Evolutionary conservation across 2,329 filamentous ascomycete species (phyloP).

Genomic region (Ophiognomonia clavigignenti-juglandacearum): DNA sequence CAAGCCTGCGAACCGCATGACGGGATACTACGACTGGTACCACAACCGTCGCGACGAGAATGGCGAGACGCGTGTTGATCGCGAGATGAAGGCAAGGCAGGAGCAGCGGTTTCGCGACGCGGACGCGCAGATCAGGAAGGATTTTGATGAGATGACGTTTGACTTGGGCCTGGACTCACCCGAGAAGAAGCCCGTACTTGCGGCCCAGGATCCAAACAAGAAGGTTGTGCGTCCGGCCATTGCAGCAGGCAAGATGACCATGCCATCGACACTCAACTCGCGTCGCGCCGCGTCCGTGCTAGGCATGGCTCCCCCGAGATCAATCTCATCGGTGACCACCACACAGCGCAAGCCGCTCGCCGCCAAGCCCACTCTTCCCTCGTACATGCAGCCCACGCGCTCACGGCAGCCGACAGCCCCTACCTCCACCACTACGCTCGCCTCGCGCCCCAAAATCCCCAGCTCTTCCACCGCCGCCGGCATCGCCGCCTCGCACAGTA

Average conservation of each 20-base stretch:
- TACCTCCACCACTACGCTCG: slow-evolving; percentile 22
- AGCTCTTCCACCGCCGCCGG: slow-evolving; percentile 53
- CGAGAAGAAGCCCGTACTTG: slow-evolving; percentile 30
- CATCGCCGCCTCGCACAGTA: slow-evolving; percentile 68
- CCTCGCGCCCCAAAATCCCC: slow-evolving; percentile 31
- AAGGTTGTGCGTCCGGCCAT: slow-evolving; percentile 10
- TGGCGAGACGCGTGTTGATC: slow-evolving; percentile 58
- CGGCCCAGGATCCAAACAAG: slow-evolving; percentile 14
- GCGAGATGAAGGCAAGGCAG: slow-evolving; percentile 52
- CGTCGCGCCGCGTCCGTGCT: slow-evolving; percentile 51
- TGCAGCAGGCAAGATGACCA: slow-evolving; percentile 15
- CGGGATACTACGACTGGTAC: slow-evolving; percentile 57
- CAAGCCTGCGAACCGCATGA: slow-evolving; percentile 54
- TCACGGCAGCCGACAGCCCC: slow-evolving; percentile 31
- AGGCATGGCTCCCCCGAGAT: slow-evolving; percentile 31
- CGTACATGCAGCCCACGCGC: slow-evolving; percentile 14
- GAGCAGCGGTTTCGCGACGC: slow-evolving; percentile 49
- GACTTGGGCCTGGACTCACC: slow-evolving; percentile 38
- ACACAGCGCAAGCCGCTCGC: slow-evolving; percentile 20
- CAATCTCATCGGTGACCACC: slow-evolving; percentile 16
- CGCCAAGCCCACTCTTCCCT: slow-evolving; percentile 15
- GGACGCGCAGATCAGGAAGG: slow-evolving; percentile 63
- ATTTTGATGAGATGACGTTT: slow-evolving; percentile 46
- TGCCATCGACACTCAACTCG: slow-evolving; percentile 49
- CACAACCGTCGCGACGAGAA: slow-evolving; percentile 62